Base-by-base conservation (phyloP, 1,139 yeast genomes). In the Suhomyces maxii region DNA sequence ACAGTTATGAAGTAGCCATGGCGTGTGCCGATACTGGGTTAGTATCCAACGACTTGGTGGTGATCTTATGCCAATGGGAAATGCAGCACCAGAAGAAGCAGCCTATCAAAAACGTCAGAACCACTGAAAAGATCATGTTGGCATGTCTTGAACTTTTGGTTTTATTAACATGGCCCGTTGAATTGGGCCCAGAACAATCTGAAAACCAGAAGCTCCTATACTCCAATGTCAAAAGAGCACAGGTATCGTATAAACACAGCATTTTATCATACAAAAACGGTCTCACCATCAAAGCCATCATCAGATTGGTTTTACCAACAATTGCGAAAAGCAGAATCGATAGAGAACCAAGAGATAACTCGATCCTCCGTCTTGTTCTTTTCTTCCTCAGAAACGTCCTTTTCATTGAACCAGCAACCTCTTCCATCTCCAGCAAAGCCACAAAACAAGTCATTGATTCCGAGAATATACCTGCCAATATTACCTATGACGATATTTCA, bases 1-100 rank as follows among this genome's bases (percentile, higher is more conserved):
- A 78, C 43, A 74, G 83, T 26, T 85, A 82, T 73, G 90, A 86
- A 54, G 97, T 91, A 13, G 96, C 97, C 0, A 73, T 88, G 41
- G 96, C 97, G 0, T 86, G 95, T 54, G 88, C 91, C 6, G 95
- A 89, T 44, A 82, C 87, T 8, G 87, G 87, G 1, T 71, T 93
- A 28, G 84, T 91, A 4, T 64, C 74, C 2, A 83, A 82, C 56
- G 99, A 93, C 64, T 64, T 93, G 49, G 64, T 86, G 10, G 86
- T 86, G 7, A 89, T 95, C 33, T 64, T 93, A 40, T 77, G 88
- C 36, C 84, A 83, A 58, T 89, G 95, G 91, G 91, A 89, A 43
- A 63, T 63, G 11, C 71, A 69, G 34, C 34, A 34, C 28, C 47
- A 42, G 35, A 51, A 58, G 26, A 68, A 60, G 49, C 54, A 54